A percentile compares a stretch with the other conserved stretches of the same genome.
Conservation (phyloP, 768 basidiomycete species). For the Kwoniella europaea region DNA sequence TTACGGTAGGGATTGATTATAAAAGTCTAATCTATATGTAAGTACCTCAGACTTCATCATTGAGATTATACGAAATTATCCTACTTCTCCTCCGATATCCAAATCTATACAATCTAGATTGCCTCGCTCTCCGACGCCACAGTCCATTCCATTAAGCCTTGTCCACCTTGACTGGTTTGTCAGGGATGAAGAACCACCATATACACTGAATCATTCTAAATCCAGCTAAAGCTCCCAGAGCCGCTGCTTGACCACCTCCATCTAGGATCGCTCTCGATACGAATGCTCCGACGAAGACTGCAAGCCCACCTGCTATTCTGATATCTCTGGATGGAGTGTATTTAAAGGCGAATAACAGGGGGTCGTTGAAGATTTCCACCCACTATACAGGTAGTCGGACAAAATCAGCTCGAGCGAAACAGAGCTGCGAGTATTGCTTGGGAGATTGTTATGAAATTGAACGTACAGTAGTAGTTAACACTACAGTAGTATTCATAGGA, state of each 20-base stretch:
- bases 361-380: slow-evolving; percentile 86
- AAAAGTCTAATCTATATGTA: too few species aligned
- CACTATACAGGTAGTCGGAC: slow-evolving; percentile 65
- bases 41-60: background rate
- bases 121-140: background rate
- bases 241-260: slow-evolving; percentile 43
- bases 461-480: slow-evolving; percentile 63
- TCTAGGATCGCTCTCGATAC: slow-evolving; percentile 47
- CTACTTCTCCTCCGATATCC: background rate
- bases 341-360: slow-evolving; percentile 66
- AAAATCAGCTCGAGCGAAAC: background rate
- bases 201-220: slow-evolving; percentile 44
- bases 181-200: slow-evolving; percentile 39
- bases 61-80: background rate
- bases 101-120: background rate
- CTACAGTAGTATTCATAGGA: slow-evolving; percentile 45
- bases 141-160: slow-evolving; percentile 7
- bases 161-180: slow-evolving; percentile 14
- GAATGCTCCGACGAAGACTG: slow-evolving; percentile 78
- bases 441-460: background rate
- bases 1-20: too few species aligned
- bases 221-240: slow-evolving; percentile 49
- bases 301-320: slow-evolving; percentile 66
- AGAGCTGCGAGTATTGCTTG: too few species aligned
- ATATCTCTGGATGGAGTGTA: slow-evolving; percentile 70